Percentiles rank a stretch among this genome's conserved stretches.
Evolutionary conservation across 305 asterid genomes (phyloP).

Genomic region (Fraxinus baroniana): DNA sequence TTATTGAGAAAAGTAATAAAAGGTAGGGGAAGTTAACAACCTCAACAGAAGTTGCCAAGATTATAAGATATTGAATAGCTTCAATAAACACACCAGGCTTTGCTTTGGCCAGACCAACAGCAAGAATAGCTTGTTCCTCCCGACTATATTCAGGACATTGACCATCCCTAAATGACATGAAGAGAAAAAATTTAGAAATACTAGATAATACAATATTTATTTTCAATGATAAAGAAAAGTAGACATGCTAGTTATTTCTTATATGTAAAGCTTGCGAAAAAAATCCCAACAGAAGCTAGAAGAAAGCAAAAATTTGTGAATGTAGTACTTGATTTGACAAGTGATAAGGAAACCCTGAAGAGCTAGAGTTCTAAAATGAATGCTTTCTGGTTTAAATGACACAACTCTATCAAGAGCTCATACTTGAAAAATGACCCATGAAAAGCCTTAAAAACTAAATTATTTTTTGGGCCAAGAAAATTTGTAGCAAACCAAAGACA

Average conservation of each 20-base stretch:
- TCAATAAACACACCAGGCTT: conserved; percentile 88
- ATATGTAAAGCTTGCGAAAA: background rate
- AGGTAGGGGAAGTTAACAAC: conserved; percentile 32
- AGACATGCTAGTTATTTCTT: conserved; percentile 8
- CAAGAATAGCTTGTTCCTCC: conserved; percentile 95
- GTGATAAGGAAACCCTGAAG: conserved; percentile 8
- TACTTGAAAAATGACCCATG: background rate
- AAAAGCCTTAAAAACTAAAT: conserved; percentile 10
- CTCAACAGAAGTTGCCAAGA: conserved; percentile 98
- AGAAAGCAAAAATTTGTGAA: background rate
- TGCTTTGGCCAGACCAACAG: conserved; percentile 84
- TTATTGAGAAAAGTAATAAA: conserved; percentile 6
- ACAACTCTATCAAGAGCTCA: background rate
- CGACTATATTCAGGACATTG: conserved; percentile 87
- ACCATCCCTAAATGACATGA: conserved; percentile 68
- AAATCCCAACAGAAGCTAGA: background rate
- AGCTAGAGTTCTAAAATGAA: background rate
- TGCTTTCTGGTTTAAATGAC: background rate
- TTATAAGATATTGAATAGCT: conserved; percentile 86
- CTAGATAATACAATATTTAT: conserved; percentile 9
- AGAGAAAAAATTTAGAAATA: conserved; percentile 15
- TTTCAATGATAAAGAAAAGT: background rate
- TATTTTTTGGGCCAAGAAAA: conserved; percentile 1
- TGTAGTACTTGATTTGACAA: background rate
- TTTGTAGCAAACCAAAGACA: background rate